phyloP scores from a whole-genome alignment of 305 asterid species.

The Fraxinus ornus region DNA sequence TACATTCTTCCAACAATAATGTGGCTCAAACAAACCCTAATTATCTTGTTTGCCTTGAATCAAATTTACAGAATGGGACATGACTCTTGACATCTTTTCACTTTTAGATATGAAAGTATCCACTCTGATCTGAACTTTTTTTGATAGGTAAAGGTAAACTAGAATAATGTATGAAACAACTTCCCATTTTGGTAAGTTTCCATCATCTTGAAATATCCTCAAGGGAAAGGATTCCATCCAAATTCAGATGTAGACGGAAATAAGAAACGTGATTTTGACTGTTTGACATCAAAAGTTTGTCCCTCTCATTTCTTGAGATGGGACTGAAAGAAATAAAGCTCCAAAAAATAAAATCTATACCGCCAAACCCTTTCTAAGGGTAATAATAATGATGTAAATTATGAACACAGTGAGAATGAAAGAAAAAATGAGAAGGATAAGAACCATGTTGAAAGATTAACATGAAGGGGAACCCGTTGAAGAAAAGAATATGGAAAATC shows the following conservation, averaged over 20 bases:
- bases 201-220: background rate
- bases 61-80: background rate
- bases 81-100: background rate
- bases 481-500: conserved; percentile 7
- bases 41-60: background rate
- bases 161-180: background rate
- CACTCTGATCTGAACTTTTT: background rate
- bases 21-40: background rate
- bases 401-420: conserved; percentile 6
- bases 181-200: background rate
- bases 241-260: background rate
- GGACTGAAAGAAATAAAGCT: background rate
- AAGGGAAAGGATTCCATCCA: background rate
- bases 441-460: background rate
- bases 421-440: background rate
- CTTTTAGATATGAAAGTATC: background rate
- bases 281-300: background rate
- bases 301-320: background rate
- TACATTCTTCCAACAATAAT: too few relatives aligned
- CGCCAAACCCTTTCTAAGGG: background rate
- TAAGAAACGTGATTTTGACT: background rate
- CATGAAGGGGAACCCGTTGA: background rate
- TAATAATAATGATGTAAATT: background rate
- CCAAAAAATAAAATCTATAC: background rate
- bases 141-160: background rate